Percentiles rank a stretch among this genome's conserved stretches.
Conservation (phyloP, 176 grass and related monocot genomes). For the Neostapfia colusana region DNA sequence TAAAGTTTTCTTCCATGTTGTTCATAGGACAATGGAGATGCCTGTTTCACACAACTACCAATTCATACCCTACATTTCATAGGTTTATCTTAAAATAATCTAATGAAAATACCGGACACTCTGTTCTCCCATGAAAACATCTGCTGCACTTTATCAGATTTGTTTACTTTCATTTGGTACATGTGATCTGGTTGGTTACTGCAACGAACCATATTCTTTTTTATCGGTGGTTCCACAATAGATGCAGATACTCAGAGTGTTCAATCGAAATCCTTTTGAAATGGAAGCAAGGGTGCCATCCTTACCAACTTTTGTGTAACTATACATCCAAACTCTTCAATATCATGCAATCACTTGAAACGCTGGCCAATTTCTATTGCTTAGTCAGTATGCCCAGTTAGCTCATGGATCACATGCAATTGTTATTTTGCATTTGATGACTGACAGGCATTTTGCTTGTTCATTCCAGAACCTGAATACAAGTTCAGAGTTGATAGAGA, state of each 20-base stretch:
- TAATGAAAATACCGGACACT: neutral
- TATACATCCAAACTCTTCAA: neutral
- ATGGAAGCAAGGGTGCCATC: neutral
- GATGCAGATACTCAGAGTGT: neutral
- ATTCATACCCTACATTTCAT: neutral
- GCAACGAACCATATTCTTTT: neutral
- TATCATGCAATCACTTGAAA: neutral
- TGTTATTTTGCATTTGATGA: conserved; percentile 11
- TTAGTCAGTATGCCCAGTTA: neutral
- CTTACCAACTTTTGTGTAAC: neutral
- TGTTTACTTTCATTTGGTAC: neutral
- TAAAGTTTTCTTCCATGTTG: neutral
- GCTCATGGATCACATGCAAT: neutral
- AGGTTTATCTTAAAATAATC: neutral
- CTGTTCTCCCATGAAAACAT: conserved; percentile 18
- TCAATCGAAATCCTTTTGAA: neutral
- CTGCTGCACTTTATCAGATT: neutral
- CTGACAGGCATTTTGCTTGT: conserved; percentile 17
- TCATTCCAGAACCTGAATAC: conserved; percentile 80
- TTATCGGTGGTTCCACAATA: neutral
- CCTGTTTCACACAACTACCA: neutral
- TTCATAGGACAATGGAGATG: neutral
- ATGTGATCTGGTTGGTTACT: neutral
- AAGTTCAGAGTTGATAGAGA: conserved; percentile 74
- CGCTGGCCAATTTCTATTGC: neutral